These are phyloP conservation scores for Fusarium sp. DNA, from an alignment of 2,329 filamentous ascomycete genomes.

Conservation along the genomic window DNA sequence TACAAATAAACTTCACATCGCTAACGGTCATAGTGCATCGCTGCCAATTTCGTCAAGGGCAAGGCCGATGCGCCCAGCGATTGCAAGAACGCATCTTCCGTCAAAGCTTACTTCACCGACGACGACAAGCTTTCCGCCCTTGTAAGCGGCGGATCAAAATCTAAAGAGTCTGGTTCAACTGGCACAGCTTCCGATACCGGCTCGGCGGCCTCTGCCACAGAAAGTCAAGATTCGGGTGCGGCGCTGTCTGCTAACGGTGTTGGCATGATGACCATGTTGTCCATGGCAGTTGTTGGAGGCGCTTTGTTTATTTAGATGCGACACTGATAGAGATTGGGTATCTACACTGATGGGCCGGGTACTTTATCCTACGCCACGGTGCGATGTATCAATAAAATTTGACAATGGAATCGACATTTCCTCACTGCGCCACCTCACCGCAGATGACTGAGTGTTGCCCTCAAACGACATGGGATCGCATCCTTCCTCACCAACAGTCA, in stretches of 20 bases:
- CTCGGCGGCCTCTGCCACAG: slow-evolving; percentile 36
- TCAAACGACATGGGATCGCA: background rate
- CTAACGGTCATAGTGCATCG: slow-evolving; percentile 59
- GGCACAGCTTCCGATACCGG: slow-evolving; percentile 35
- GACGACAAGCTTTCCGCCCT: slow-evolving; percentile 53
- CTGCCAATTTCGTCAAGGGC: slow-evolving; percentile 66
- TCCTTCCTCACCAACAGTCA: slow-evolving; percentile 1
- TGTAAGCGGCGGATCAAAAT: slow-evolving; percentile 37
- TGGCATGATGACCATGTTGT: slow-evolving; percentile 42
- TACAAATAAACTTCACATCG: background rate
- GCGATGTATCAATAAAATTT: slow-evolving; percentile 3
- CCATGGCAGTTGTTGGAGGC: slow-evolving; percentile 48
- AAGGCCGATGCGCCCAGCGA: slow-evolving; percentile 47
- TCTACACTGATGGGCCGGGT: background rate
- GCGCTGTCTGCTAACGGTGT: slow-evolving; percentile 40
- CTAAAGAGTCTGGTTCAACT: slow-evolving; percentile 24
- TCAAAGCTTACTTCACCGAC: slow-evolving; percentile 48
- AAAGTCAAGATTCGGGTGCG: slow-evolving; percentile 42
- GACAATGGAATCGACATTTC: background rate
- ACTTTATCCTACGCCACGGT: slow-evolving; percentile 5
- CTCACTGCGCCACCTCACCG: slow-evolving; percentile 11
- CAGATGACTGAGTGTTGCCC: background rate
- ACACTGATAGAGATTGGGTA: background rate
- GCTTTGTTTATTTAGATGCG: slow-evolving; percentile 46
- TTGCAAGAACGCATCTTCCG: slow-evolving; percentile 54